Evolutionary conservation across 202 grass and related monocot genomes (phyloP).

Genomic region (Dendrocalamus latiflorus): DNA sequence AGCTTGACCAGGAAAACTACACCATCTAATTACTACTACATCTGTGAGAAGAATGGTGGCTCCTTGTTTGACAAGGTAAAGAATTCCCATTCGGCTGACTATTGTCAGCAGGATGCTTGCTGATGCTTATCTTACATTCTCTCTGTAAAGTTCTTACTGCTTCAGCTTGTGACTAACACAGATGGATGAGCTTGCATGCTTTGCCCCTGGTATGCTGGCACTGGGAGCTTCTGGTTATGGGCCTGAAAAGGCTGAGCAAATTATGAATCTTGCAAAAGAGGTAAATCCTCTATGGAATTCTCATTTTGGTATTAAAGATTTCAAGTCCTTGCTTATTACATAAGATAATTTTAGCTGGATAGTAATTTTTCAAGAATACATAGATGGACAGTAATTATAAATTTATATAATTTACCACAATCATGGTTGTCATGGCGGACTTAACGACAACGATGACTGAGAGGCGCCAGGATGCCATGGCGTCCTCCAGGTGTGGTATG

Average conservation of each 20-base stretch:
- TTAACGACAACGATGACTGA: no score
- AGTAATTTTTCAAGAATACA: neutral
- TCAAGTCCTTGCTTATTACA: neutral
- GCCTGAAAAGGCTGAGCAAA: conserved; percentile 70
- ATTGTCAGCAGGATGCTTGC: conserved; percentile 11
- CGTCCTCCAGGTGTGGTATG: no score
- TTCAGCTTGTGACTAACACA: conserved; percentile 37
- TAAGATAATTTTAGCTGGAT: neutral
- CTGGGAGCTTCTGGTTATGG: conserved; percentile 91
- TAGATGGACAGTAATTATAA: neutral
- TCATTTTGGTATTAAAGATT: conserved; percentile 8
- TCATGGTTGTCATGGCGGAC: no score
- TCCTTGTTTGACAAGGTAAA: conserved; percentile 86
- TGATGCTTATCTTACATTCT: neutral
- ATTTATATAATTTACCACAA: neutral
- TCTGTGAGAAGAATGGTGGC: conserved; percentile 88
- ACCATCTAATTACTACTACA: conserved; percentile 87
- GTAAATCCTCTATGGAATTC: conserved; percentile 32
- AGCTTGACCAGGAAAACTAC: conserved; percentile 83
- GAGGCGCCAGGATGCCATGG: no score
- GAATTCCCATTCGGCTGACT: neutral
- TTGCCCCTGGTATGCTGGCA: conserved; percentile 96
- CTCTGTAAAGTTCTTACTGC: conserved; percentile 26
- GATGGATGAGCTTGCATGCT: conserved; percentile 99
- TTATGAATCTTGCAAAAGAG: conserved; percentile 96